These are phyloP conservation scores for Mikania micrantha DNA, from an alignment of 129 eudicot species.

Conservation along the genomic window DNA sequence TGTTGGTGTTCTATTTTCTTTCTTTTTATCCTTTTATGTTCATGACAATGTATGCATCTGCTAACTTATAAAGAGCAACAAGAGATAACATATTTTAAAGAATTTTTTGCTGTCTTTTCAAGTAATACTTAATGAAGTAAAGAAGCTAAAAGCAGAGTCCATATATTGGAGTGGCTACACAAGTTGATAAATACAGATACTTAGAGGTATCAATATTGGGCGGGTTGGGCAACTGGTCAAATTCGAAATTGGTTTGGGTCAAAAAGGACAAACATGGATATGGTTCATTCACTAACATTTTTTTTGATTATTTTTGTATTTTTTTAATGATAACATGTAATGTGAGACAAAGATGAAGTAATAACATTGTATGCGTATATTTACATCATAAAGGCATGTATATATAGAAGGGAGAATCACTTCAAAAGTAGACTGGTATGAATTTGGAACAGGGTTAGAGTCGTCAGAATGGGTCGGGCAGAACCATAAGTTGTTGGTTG, in stretches of 20 bases:
- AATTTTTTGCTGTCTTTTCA: constrained; percentile 3
- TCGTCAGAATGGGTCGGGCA: no score
- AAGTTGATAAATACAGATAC: background rate
- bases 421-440: no score
- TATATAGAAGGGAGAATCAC: background rate
- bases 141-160: background rate
- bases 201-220: background rate
- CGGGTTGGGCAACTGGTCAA: background rate
- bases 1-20: background rate
- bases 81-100: constrained; percentile 8
- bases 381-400: background rate
- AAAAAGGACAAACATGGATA: background rate
- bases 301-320: background rate
- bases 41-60: constrained; percentile 24
- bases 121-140: background rate
- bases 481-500: no score
- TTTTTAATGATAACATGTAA: background rate
- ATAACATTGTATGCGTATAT: background rate
- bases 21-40: background rate
- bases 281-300: background rate
- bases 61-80: constrained; percentile 8
- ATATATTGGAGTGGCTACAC: background rate
- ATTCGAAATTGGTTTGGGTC: background rate
- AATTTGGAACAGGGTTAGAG: no score
- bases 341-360: background rate